These are phyloP conservation scores for Amborella trichopoda DNA, from an alignment of 164 flowering plant genomes.

Conservation along the genomic window DNA sequence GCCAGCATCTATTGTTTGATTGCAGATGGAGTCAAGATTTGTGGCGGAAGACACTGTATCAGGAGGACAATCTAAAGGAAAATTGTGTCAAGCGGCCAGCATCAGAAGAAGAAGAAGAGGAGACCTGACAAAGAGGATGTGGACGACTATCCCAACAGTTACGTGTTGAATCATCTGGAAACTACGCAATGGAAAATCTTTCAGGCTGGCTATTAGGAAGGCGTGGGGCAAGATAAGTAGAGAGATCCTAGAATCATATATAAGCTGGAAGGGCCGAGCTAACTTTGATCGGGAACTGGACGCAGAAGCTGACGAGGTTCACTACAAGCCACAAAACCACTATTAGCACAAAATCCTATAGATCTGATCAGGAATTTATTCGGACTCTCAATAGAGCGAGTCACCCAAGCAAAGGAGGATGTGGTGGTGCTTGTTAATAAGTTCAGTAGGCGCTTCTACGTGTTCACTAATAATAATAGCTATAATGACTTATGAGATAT, in stretches of 20 bases:
- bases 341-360: neutral
- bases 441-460: too few relatives aligned
- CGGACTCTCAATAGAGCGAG: neutral
- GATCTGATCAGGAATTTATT: too few relatives aligned
- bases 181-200: neutral
- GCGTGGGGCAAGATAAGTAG: neutral
- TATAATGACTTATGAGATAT: too few relatives aligned
- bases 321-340: neutral
- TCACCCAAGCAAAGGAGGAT: too few relatives aligned
- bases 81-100: neutral
- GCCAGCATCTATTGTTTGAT: too few relatives aligned
- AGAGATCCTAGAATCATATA: neutral
- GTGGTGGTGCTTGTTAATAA: too few relatives aligned
- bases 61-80: too few relatives aligned
- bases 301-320: too few relatives aligned
- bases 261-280: neutral
- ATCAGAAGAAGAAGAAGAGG: neutral
- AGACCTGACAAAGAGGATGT: neutral
- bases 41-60: too few relatives aligned
- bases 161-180: neutral
- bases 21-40: too few relatives aligned
- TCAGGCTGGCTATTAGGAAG: neutral
- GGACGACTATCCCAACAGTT: neutral
- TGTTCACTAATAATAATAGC: too few relatives aligned
- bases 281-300: neutral